These are phyloP conservation scores for Globisporangium nunn DNA, from an alignment of 352 stramenopile species.

Conservation along the genomic window DNA sequence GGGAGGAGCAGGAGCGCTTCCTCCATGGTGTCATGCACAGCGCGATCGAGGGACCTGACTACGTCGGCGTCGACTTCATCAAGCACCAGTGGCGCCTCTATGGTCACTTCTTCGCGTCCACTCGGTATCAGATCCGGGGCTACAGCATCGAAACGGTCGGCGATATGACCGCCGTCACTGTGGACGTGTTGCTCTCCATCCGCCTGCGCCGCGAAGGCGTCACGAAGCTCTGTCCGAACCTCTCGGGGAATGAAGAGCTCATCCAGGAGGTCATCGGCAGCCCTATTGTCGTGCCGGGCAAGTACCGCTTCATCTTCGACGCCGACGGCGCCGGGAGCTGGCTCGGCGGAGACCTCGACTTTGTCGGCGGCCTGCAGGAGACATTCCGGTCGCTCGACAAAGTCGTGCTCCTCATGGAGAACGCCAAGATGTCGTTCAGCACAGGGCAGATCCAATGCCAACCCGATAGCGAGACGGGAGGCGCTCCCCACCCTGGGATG, in stretches of 20 bases:
- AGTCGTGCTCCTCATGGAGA: constrained; percentile 30
- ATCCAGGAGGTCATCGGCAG: constrained; percentile 40
- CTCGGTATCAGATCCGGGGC: constrained; percentile 21
- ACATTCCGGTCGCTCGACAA: constrained; percentile 37
- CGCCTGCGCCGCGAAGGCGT: constrained; percentile 32
- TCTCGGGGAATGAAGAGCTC: constrained; percentile 31
- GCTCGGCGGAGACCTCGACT: constrained; percentile 56
- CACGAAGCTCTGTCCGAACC: constrained; percentile 32
- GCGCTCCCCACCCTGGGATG: not conserved
- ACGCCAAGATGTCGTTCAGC: constrained; percentile 39
- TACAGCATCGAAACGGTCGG: constrained; percentile 24
- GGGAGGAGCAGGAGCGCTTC: constrained; percentile 36
- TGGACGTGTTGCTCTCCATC: constrained; percentile 33
- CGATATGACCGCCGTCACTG: constrained; percentile 41
- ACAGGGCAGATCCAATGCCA: constrained; percentile 42
- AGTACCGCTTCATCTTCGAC: constrained; percentile 55
- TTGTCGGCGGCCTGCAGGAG: constrained; percentile 36
- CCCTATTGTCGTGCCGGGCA: constrained; percentile 29
- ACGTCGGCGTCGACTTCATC: constrained; percentile 36
- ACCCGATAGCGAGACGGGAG: not conserved
- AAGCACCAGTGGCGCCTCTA: constrained; percentile 51
- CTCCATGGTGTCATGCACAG: constrained; percentile 43
- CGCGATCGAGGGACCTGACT: constrained; percentile 39
- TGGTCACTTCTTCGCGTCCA: constrained; percentile 29
- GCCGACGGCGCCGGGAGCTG: constrained; percentile 28